Conservation (phyloP, 106 monocot genomes). For the Dioscorea dumetorum region DNA sequence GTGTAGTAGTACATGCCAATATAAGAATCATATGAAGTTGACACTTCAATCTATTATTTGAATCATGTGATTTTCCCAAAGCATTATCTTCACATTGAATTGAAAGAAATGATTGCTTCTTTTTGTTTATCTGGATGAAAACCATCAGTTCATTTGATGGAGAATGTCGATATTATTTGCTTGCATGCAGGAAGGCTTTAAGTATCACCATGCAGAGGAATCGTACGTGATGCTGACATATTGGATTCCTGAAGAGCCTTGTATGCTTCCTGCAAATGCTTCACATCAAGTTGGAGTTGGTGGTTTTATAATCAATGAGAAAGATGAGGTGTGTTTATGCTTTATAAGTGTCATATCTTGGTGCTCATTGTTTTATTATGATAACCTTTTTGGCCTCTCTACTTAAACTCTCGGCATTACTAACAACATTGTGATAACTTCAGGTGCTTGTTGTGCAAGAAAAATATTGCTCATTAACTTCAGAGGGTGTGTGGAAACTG, state of each 20-base stretch:
- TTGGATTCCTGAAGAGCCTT: conserved; percentile 81
- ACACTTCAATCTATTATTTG: too few relatives aligned
- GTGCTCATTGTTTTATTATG: too few relatives aligned
- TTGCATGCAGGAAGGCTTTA: conserved; percentile 67
- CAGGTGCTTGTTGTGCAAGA: conserved; percentile 94
- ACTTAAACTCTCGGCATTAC: too few relatives aligned
- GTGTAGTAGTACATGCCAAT: too few relatives aligned
- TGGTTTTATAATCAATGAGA: conserved; percentile 70
- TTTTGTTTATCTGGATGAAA: too few relatives aligned
- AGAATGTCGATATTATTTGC: not conserved
- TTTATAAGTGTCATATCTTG: too few relatives aligned
- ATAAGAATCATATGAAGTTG: too few relatives aligned
- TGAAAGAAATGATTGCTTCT: too few relatives aligned
- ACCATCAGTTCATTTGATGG: too few relatives aligned
- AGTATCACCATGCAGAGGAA: conserved; percentile 85
- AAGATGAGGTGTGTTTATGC: conserved; percentile 47
- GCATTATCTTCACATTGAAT: too few relatives aligned
- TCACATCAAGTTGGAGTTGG: conserved; percentile 91
- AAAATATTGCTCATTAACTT: conserved; percentile 39
- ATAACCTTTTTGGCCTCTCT: too few relatives aligned
- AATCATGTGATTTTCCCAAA: too few relatives aligned
- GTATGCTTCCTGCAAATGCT: conserved; percentile 84
- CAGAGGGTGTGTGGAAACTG: conserved; percentile 57
- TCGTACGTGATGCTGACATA: conserved; percentile 82
- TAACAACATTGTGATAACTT: not conserved